Evolutionary conservation across 139 green algal species (phyloP).

Genomic region (Haematococcus sp.): DNA sequence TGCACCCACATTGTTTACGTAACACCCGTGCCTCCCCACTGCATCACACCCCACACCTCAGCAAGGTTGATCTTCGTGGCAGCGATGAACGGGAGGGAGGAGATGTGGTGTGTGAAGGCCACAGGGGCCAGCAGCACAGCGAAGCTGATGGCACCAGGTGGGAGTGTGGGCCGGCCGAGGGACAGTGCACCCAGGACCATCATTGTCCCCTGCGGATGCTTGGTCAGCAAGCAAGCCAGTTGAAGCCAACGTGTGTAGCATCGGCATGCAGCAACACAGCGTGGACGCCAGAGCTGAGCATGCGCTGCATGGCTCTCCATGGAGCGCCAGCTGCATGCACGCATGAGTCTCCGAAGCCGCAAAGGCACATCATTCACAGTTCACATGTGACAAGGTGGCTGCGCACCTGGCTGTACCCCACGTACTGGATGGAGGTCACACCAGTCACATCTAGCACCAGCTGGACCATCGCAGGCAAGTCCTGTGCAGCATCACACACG

Average conservation of each 20-base stretch:
- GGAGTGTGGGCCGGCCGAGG: background rate
- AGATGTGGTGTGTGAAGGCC: slow-evolving; percentile 39
- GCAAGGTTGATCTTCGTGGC: background rate
- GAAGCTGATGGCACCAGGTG: background rate
- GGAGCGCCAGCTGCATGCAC: background rate
- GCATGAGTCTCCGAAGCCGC: background rate
- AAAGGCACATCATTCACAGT: background rate
- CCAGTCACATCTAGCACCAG: slow-evolving; percentile 19
- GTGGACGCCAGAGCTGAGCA: background rate
- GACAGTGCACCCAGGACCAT: slow-evolving; percentile 20
- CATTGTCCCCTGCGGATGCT: slow-evolving; percentile 36
- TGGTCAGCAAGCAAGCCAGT: no score
- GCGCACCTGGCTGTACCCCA: slow-evolving; percentile 30
- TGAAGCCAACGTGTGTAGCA: no score
- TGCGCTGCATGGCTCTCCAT: background rate
- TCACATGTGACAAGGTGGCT: background rate
- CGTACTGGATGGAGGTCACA: slow-evolving; percentile 11
- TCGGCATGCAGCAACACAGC: background rate
- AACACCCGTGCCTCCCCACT: no score
- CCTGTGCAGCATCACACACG: slow-evolving; percentile 6
- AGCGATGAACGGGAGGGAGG: slow-evolving; percentile 19
- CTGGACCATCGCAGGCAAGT: slow-evolving; percentile 36
- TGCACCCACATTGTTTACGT: no score
- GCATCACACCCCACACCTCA: slow-evolving; percentile 10
- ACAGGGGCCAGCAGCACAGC: slow-evolving; percentile 37